These are phyloP conservation scores for Colletotrichum lini DNA, from an alignment of 2,329 filamentous ascomycete genomes.

Conservation along the genomic window DNA sequence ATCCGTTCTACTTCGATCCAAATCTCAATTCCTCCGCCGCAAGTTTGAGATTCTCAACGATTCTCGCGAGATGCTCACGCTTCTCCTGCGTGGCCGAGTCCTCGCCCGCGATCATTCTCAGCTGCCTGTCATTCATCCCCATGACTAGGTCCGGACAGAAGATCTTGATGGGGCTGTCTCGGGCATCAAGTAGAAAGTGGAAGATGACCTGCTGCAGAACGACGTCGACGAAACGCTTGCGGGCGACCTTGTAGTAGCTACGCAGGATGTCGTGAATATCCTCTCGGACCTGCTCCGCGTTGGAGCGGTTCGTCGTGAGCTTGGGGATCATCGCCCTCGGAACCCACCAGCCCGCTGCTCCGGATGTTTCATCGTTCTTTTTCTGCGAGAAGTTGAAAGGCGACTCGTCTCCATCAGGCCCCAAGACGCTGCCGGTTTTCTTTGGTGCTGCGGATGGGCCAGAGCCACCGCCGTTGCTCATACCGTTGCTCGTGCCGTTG, in stretches of 20 bases:
- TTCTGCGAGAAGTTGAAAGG: not conserved
- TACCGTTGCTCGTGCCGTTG: not conserved
- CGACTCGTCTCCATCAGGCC: not conserved
- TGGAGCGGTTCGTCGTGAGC: conserved; percentile 35
- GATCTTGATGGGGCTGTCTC: conserved; percentile 65
- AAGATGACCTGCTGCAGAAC: conserved; percentile 72
- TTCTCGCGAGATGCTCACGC: conserved; percentile 59
- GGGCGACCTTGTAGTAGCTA: conserved; percentile 74
- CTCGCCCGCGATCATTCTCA: conserved; percentile 73
- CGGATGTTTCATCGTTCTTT: not conserved
- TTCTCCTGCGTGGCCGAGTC: conserved; percentile 57
- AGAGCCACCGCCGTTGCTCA: too few relatives aligned
- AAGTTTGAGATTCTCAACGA: conserved; percentile 61
- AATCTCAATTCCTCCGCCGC: conserved; percentile 47
- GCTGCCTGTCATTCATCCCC: conserved; percentile 60
- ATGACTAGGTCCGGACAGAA: conserved; percentile 68
- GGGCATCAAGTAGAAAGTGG: conserved; percentile 65
- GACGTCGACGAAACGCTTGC: conserved; percentile 74
- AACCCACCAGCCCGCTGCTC: conserved; percentile 14
- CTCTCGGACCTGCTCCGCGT: conserved; percentile 52
- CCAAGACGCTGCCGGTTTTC: too few relatives aligned
- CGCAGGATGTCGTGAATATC: conserved; percentile 73
- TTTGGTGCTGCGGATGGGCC: not conserved
- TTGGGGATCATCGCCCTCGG: conserved; percentile 38
- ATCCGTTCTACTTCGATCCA: not conserved